Percentiles rank a stretch among this genome's conserved stretches.
Evolutionary conservation across 2,329 filamentous ascomycete species (phyloP).

Genomic region (Epichloe sp.): DNA sequence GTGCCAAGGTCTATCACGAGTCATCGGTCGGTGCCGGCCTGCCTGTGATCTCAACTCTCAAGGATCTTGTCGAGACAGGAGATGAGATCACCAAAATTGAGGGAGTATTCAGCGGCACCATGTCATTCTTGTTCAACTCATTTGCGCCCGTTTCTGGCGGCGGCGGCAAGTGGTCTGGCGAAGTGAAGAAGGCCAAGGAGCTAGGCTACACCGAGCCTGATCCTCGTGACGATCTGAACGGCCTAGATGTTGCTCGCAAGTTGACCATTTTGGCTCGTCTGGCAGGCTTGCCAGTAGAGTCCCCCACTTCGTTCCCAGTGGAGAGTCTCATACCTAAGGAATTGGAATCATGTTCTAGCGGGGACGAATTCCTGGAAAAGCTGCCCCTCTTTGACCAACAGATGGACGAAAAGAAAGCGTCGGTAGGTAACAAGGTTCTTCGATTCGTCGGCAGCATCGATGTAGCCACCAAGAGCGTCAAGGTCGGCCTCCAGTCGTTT

Average conservation of each 20-base stretch:
- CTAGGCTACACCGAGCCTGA: slow-evolving; percentile 88
- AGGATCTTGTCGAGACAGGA: slow-evolving; percentile 87
- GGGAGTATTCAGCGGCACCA: slow-evolving; percentile 93
- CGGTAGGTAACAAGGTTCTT: slow-evolving; percentile 82
- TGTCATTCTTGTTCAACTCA: slow-evolving; percentile 96
- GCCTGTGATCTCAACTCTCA: slow-evolving; percentile 84
- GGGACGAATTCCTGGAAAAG: slow-evolving; percentile 73
- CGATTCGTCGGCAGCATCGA: slow-evolving; percentile 92
- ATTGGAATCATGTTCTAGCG: slow-evolving; percentile 61
- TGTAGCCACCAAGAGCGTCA: slow-evolving; percentile 64
- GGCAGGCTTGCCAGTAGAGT: slow-evolving; percentile 67
- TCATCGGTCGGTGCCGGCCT: slow-evolving; percentile 87
- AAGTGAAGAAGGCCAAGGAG: slow-evolving; percentile 84
- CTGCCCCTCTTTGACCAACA: slow-evolving; percentile 66
- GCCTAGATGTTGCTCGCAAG: slow-evolving; percentile 86
- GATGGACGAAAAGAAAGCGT: slow-evolving; percentile 80
- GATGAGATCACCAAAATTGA: slow-evolving; percentile 87
- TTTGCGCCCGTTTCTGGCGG: slow-evolving; percentile 69
- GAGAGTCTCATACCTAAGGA: slow-evolving; percentile 85
- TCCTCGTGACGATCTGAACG: slow-evolving; percentile 75
- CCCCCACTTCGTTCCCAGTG: slow-evolving; percentile 81
- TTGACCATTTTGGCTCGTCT: slow-evolving; percentile 86
- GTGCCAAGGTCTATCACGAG: slow-evolving; percentile 86
- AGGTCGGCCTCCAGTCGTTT: slow-evolving; percentile 84
- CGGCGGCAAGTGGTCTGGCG: slow-evolving; percentile 77